Evolutionary conservation across 306 rosid species (phyloP), one percentile per base, ranked within the genome.

Genomic region (Canavalia ensiformis): DNA sequence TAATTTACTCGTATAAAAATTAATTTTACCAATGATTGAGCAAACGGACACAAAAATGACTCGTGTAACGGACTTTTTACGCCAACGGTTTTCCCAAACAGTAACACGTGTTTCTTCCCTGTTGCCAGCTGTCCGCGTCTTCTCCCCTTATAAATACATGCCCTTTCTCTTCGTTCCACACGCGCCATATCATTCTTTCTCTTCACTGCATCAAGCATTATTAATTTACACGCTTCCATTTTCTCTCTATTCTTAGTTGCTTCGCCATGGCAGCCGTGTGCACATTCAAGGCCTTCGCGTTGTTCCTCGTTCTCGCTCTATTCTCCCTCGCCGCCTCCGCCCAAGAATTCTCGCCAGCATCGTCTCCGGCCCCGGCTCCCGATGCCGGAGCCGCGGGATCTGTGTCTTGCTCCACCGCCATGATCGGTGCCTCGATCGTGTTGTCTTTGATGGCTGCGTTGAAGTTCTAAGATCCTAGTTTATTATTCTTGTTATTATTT

Each of bases 51-150:
- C 2, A 7, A 58, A 29, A 2, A 8, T 30, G 30, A 30, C 2
- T 9, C 6, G 0, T 2, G 33, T 10, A 33, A 2, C 41, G 66
- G 41, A 9, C 2, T 59, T 58, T 58, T 59, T 6, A 60, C 68
- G 68, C 68, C 4, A 34, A 60, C 33, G 68, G 44, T 60, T 60
- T 60, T 3, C 12, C 12, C 33, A 56, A 56, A 60, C 44, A 11
- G 11, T 8, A 33, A 60, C 44, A 25, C 68, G 5, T 10, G 44
- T 60, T 60, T 8, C 68, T 8, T 60, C 28, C 6, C 10, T 33
- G 5, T 7, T 60, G 68, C 68, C 44, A 60, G 11, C 68, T 60
- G 68, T 60, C 68, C 68, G 44, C 68, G 45, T 33, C 33, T 34
- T 33, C 3, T 1, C 25, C 6, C 41, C 9, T 41, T 60, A 60